Evolutionary conservation across 73 alveolate genomes (phyloP).

Genomic region (Loxodes magnus): DNA sequence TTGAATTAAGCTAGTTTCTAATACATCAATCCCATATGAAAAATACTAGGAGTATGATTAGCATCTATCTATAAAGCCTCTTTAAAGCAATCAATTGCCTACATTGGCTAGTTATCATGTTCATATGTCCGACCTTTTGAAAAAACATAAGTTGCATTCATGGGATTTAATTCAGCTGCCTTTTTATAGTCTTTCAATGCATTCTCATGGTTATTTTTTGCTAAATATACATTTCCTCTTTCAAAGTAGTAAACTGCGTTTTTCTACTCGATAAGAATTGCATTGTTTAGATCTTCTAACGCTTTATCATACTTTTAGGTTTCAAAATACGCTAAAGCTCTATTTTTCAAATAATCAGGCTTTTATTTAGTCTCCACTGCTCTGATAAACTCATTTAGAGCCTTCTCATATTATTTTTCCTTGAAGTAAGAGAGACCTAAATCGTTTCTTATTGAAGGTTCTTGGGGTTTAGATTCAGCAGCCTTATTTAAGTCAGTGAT

Average conservation of each 20-base stretch:
- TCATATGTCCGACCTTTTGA: slow-evolving; percentile 78
- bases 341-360: slow-evolving; percentile 49
- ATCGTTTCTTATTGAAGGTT: slow-evolving; percentile 71
- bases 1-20: slow-evolving; percentile 44
- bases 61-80: slow-evolving; percentile 41
- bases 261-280: slow-evolving; percentile 42
- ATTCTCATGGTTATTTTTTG: slow-evolving; percentile 27
- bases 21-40: slow-evolving; percentile 68
- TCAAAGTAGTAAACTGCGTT: slow-evolving; percentile 63
- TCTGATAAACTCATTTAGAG: slow-evolving; percentile 49
- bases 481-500: slow-evolving; percentile 66
- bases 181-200: slow-evolving; percentile 73
- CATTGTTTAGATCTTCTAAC: slow-evolving; percentile 59
- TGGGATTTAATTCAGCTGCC: slow-evolving; percentile 52
- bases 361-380: slow-evolving; percentile 52
- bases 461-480: slow-evolving; percentile 50
- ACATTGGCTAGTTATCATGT: slow-evolving; percentile 28
- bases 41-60: slow-evolving; percentile 43
- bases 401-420: slow-evolving; percentile 55
- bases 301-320: slow-evolving; percentile 46
- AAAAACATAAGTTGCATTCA: slow-evolving; percentile 65
- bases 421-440: slow-evolving; percentile 73
- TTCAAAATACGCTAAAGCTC: slow-evolving; percentile 66
- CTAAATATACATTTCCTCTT: slow-evolving; percentile 71
- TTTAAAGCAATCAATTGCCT: slow-evolving; percentile 69